phyloP scores from a whole-genome alignment of 352 stramenopile species.

The Nothophytophthora sp. region DNA sequence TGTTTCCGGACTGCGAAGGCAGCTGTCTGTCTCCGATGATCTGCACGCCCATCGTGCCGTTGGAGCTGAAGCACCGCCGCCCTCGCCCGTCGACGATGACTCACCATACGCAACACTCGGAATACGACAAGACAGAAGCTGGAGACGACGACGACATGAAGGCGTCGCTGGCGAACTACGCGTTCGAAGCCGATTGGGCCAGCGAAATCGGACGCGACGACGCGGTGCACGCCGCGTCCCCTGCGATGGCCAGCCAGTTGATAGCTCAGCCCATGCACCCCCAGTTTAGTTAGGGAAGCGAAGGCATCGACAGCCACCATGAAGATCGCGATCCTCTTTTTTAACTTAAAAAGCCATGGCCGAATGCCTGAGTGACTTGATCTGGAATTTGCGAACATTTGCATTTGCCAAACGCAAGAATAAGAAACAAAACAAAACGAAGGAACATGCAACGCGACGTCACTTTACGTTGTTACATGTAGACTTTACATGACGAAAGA shows the following conservation, averaged over 20 bases:
- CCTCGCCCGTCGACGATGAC: conserved; percentile 20
- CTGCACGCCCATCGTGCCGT: conserved; percentile 34
- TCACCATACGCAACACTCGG: conserved; percentile 2
- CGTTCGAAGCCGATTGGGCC: conserved; percentile 83
- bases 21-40: conserved; percentile 22
- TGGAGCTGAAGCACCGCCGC: conserved; percentile 56
- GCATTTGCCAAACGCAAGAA: too few relatives aligned
- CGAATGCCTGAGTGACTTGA: too few relatives aligned
- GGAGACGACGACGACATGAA: conserved; percentile 31
- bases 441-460: too few relatives aligned
- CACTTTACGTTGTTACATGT: too few relatives aligned
- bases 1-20: conserved; percentile 34
- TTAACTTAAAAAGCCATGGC: too few relatives aligned
- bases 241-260: neutral
- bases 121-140: conserved; percentile 17
- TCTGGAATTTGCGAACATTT: too few relatives aligned
- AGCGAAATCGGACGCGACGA: conserved; percentile 26
- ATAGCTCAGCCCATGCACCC: conserved; percentile 2
- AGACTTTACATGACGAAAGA: too few relatives aligned
- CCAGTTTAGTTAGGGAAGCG: too few relatives aligned
- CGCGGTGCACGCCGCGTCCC: conserved; percentile 5
- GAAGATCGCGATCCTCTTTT: too few relatives aligned
- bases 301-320: too few relatives aligned
- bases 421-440: too few relatives aligned
- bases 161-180: conserved; percentile 61